Evolutionary conservation across 495 filamentous ascomycete species (phyloP).

Genomic region (Aspergillus cristatus): DNA sequence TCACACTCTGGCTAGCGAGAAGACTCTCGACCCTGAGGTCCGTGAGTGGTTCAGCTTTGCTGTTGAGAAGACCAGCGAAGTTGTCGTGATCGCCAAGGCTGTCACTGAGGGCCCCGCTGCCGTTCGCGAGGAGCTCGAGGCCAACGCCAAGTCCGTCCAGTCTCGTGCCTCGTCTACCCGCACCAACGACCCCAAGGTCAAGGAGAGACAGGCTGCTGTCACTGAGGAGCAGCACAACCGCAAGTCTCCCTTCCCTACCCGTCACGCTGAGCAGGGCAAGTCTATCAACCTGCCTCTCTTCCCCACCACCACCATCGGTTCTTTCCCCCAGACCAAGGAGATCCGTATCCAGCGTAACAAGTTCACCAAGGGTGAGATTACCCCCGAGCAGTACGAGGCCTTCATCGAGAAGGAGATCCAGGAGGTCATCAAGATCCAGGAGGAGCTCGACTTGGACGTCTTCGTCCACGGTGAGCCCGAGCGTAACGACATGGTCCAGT

Average conservation of each 20-base stretch:
- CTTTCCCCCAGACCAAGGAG: slow-evolving; percentile 98
- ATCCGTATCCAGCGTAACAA: slow-evolving; percentile 93
- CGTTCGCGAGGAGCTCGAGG: slow-evolving; percentile 78
- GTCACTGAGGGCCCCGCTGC: slow-evolving; percentile 81
- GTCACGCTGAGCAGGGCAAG: slow-evolving; percentile 78
- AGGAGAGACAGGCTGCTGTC: slow-evolving; percentile 84
- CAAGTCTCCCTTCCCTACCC: slow-evolving; percentile 72
- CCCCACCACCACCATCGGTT: slow-evolving; percentile 98
- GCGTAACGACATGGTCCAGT: slow-evolving; percentile 99
- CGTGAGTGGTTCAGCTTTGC: slow-evolving; percentile 98
- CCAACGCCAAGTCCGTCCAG: slow-evolving; percentile 86
- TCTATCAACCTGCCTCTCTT: slow-evolving; percentile 87
- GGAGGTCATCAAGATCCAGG: slow-evolving; percentile 87
- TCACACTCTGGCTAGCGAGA: slow-evolving; percentile 95
- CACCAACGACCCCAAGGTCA: slow-evolving; percentile 94
- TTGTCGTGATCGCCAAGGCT: slow-evolving; percentile 91
- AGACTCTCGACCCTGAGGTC: slow-evolving; percentile 87
- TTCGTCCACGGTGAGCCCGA: slow-evolving; percentile 97
- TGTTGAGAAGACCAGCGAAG: slow-evolving; percentile 83
- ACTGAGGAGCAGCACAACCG: slow-evolving; percentile 81
- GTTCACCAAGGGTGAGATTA: slow-evolving; percentile 97
- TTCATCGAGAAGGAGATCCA: slow-evolving; percentile 98
- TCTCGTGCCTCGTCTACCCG: slow-evolving; percentile 80
- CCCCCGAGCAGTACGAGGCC: slow-evolving; percentile 80
- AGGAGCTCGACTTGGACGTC: slow-evolving; percentile 93